A percentile compares a stretch with the other conserved stretches of the same genome.
phyloP scores from a whole-genome alignment of 2,329 filamentous ascomycete species.

The Hymenoscyphus scutula region DNA sequence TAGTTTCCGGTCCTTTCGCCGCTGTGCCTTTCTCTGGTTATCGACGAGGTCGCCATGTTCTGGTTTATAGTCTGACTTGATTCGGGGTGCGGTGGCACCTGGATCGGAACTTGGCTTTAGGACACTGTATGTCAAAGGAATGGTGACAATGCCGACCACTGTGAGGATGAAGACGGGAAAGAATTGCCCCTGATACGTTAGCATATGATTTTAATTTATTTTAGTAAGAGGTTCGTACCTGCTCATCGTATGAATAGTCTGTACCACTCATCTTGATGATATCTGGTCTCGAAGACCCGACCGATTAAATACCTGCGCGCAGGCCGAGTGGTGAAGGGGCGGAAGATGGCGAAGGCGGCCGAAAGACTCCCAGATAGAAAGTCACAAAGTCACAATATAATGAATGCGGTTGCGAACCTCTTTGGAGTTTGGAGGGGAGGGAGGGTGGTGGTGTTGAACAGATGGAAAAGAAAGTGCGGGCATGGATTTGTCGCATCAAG shows the following conservation, averaged over 20 bases:
- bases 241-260: conserved; percentile 97
- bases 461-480: not conserved
- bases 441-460: not conserved
- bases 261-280: conserved; percentile 41
- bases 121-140: conserved; percentile 86
- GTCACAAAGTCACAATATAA: not conserved
- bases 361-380: not conserved
- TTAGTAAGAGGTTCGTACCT: conserved; percentile 48
- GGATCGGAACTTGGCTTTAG: conserved; percentile 74
- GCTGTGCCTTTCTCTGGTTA: conserved; percentile 77
- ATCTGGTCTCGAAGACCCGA: conserved; percentile 28
- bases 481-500: too few relatives aligned
- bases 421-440: not conserved
- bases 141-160: conserved; percentile 78
- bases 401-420: too few relatives aligned
- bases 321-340: conserved; percentile 11
- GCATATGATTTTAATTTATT: conserved; percentile 2
- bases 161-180: conserved; percentile 99
- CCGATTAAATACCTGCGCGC: conserved; percentile 25
- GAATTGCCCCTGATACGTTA: conserved; percentile 72
- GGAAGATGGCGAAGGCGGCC: not conserved
- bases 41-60: conserved; percentile 82
- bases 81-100: conserved; percentile 76
- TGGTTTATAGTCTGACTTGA: conserved; percentile 77
- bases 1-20: conserved; percentile 82